Evolutionary conservation across 2,329 filamentous ascomycete genomes (phyloP), one percentile per base, ranked within the genome.

Genomic region (Talaromyces rugulosus): DNA sequence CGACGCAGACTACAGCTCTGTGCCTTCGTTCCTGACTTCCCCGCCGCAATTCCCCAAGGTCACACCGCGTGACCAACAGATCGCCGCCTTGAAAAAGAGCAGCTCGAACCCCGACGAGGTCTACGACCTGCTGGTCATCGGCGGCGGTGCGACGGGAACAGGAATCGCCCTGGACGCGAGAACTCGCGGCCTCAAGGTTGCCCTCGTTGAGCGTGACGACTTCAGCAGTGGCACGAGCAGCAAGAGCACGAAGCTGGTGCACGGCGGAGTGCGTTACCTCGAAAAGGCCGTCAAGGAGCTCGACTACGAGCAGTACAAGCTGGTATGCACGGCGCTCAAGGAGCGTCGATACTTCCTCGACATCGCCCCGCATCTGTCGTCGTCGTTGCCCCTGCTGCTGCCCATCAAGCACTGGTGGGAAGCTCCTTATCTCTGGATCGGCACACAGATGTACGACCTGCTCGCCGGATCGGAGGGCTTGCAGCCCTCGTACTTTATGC

Each of bases 221-320:
- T 94, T 94, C 74, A 89, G 88, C 68, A 84, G 87, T 65, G 90
- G 90, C 33, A 94, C 90, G 50, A 92, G 89, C 79, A 91, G 88
- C 75, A 94, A 94, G 80, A 92, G 89, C 78, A 94, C 90, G 54
- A 94, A 94, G 77, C 82, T 94, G 58, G 91, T 94, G 16, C 90
- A 94, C 76, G 90, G 90, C 66, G 90, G 90, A 71, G 90, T 94
- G 62, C 85, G 90, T 66, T 94, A 94, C 74, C 81, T 94, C 62
- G 90, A 94, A 75, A 94, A 94, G 80, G 90, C 90, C 59, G 87
- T 94, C 56, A 91, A 88, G 87, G 90, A 93, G 74, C 80, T 94
- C 68, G 90, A 94, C 75, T 93, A 92, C 74, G 88, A 87, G 67
- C 90, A 94, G 83, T 90, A 92, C 71, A 82, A 88, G 71, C 84